These are phyloP conservation scores for Aspergillus incahuasiensis DNA, from an alignment of 495 filamentous ascomycete species.

Conservation along the genomic window DNA sequence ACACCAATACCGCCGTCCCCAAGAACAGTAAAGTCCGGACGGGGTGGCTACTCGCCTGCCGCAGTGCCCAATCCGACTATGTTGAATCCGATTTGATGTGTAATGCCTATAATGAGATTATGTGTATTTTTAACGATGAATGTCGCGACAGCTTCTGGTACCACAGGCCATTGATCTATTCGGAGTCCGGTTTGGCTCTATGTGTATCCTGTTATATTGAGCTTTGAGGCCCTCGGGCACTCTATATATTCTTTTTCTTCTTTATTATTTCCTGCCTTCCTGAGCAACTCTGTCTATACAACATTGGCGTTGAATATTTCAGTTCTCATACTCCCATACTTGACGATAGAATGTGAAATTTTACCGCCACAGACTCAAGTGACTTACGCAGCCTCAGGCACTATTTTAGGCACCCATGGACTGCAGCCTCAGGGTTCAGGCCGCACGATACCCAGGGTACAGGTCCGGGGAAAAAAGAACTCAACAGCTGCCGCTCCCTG, in stretches of 20 bases:
- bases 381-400: neutral
- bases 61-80: conserved; percentile 36
- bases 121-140: conserved; percentile 6
- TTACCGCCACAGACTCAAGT: too few relatives aligned
- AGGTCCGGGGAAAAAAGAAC: neutral
- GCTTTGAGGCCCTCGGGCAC: neutral
- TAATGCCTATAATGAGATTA: neutral
- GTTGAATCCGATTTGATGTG: conserved; percentile 40
- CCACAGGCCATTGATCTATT: conserved; percentile 3
- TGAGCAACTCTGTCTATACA: too few relatives aligned
- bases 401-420: neutral
- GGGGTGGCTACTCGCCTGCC: conserved; percentile 15
- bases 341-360: too few relatives aligned
- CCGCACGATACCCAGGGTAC: neutral
- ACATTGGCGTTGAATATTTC: too few relatives aligned
- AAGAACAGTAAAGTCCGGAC: conserved; percentile 3
- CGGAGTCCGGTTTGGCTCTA: neutral
- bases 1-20: conserved; percentile 19
- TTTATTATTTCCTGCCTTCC: too few relatives aligned
- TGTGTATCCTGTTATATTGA: neutral
- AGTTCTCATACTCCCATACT: too few relatives aligned
- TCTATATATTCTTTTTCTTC: too few relatives aligned
- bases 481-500: neutral
- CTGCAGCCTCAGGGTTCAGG: neutral
- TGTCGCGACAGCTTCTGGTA: conserved; percentile 9